Conservation (phyloP, 176 grass and related monocot genomes). For the Zoysia japonica region DNA sequence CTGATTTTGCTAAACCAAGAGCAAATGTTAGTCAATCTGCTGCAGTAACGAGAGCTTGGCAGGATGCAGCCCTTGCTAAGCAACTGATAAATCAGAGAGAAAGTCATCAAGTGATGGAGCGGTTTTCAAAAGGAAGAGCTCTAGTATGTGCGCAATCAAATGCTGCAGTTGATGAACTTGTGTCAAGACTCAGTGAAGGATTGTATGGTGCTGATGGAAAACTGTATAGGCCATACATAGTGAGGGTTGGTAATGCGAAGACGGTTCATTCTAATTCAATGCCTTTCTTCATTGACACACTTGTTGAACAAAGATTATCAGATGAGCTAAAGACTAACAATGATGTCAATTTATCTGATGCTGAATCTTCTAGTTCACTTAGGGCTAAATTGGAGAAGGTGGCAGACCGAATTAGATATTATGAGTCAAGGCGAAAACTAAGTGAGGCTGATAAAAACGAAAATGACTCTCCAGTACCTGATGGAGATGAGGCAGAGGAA, state of each 20-base stretch:
- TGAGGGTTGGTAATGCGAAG: conserved; percentile 90
- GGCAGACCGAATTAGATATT: conserved; percentile 81
- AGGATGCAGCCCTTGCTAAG: conserved; percentile 82
- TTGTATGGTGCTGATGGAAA: conserved; percentile 74
- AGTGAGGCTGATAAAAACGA: conserved; percentile 47
- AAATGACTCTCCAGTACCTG: conserved; percentile 34
- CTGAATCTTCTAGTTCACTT: conserved; percentile 69
- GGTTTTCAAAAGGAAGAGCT: conserved; percentile 67
- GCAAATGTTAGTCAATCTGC: conserved; percentile 62
- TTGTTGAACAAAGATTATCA: conserved; percentile 80
- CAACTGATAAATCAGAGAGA: conserved; percentile 66
- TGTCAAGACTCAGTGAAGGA: conserved; percentile 83
- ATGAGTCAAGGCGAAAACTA: conserved; percentile 82
- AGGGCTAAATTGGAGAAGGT: conserved; percentile 86
- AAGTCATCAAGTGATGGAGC: conserved; percentile 48
- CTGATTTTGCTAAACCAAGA: conserved; percentile 57
- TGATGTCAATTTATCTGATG: conserved; percentile 49
- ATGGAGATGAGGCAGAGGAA: conserved; percentile 52
- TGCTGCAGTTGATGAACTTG: conserved; percentile 94
- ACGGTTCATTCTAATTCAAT: conserved; percentile 87
- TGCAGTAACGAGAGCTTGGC: conserved; percentile 82
- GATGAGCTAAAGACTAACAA: conserved; percentile 61
- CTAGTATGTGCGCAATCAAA: conserved; percentile 92
- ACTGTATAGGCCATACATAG: conserved; percentile 80
- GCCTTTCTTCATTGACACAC: conserved; percentile 90